phyloP scores from a whole-genome alignment of 371 early-diverging fungal genomes.

The Dichotomocladium elegans region DNA sequence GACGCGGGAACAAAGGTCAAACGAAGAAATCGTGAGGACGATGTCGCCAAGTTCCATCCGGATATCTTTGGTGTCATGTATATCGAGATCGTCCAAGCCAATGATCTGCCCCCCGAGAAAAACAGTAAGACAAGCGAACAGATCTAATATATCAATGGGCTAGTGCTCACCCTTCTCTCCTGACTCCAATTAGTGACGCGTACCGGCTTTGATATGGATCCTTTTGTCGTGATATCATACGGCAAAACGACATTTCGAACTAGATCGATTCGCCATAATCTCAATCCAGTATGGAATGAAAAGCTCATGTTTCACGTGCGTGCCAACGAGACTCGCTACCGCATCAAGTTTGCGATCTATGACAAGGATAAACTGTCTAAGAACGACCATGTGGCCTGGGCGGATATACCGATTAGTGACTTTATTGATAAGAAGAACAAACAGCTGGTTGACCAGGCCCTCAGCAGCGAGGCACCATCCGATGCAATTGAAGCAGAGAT shows the following conservation, averaged over 20 bases:
- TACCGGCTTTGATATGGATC: conserved; percentile 79
- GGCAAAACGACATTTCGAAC: conserved; percentile 71
- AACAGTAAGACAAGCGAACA: conserved; percentile 31
- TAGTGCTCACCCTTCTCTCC: too few species aligned
- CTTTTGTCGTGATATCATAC: conserved; percentile 77
- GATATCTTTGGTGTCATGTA: conserved; percentile 57
- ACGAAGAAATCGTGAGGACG: conserved; percentile 6
- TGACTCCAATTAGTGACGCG: conserved; percentile 47
- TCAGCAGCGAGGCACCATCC: conserved; percentile 6
- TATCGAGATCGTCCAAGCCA: conserved; percentile 61
- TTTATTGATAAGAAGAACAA: conserved; percentile 14
- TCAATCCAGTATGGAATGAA: conserved; percentile 71
- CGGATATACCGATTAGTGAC: conserved; percentile 42
- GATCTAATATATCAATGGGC: too few species aligned
- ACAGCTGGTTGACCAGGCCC: neutral
- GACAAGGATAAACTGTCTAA: conserved; percentile 77
- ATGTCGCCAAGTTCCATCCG: conserved; percentile 24
- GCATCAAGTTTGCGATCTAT: conserved; percentile 67
- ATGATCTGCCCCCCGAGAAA: conserved; percentile 57
- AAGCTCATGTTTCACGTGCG: conserved; percentile 64
- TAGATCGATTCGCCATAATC: conserved; percentile 57
- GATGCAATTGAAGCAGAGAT: conserved; percentile 47
- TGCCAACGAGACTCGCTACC: conserved; percentile 52
- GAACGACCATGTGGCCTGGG: conserved; percentile 68
- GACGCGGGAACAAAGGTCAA: conserved; percentile 4